These are phyloP conservation scores for Jasminum sambac DNA, from an alignment of 257 asterid species.

Conservation along the genomic window DNA sequence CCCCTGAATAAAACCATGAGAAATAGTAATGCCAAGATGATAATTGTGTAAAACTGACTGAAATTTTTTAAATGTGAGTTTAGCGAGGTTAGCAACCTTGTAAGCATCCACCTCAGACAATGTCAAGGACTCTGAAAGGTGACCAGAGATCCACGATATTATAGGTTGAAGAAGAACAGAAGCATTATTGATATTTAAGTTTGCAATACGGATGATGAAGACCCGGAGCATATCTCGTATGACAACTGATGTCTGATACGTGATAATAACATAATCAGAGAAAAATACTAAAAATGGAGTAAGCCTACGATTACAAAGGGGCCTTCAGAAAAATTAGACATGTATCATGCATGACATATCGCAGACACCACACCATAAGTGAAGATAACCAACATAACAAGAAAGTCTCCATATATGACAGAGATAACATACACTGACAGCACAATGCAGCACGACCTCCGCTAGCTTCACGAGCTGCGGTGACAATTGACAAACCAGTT, in stretches of 20 bases:
- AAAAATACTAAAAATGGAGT: background rate
- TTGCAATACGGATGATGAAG: constrained; percentile 73
- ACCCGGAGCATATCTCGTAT: constrained; percentile 84
- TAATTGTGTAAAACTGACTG: constrained; percentile 1
- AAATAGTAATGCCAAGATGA: constrained; percentile 20
- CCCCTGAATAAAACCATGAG: constrained; percentile 44
- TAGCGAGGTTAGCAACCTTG: constrained; percentile 55
- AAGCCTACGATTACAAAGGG: background rate
- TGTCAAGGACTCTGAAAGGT: constrained; percentile 50
- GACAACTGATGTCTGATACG: constrained; percentile 25
- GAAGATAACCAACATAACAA: constrained; percentile 4
- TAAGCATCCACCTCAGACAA: constrained; percentile 65
- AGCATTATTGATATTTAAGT: constrained; percentile 66
- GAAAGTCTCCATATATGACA: background rate
- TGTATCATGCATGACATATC: constrained; percentile 55
- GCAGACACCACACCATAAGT: no score
- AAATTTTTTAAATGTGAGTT: constrained; percentile 6
- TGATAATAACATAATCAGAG: background rate
- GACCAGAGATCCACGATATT: constrained; percentile 54
- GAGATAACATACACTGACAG: constrained; percentile 64
- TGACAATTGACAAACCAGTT: constrained; percentile 63
- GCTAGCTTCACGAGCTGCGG: constrained; percentile 57
- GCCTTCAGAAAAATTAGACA: background rate
- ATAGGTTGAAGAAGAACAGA: constrained; percentile 68
- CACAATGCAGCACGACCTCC: constrained; percentile 56